Evolutionary conservation across 1,284 basidiomycete genomes (phyloP), one percentile per base, ranked within the genome.

Genomic region (Pseudozyma tsukubaensis): DNA sequence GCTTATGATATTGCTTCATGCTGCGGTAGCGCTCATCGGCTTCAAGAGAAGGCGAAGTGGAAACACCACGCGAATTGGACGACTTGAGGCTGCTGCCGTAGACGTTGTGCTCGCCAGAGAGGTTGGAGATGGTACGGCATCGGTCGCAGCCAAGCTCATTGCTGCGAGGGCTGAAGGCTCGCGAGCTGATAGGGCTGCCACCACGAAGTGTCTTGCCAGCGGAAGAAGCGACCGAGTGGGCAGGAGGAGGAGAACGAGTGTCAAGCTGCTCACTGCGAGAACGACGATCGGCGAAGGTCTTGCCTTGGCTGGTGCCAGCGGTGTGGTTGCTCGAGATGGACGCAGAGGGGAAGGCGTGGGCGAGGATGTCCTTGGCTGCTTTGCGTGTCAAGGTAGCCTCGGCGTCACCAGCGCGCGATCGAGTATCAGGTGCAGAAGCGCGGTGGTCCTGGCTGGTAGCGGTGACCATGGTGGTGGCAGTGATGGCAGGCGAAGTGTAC

Each of bases 401-500:
- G 37, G 24, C 53, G 42, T 66, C 66, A 21, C 36, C 57, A 14
- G 63, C 42, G 13, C 48, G 59, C 16, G 63, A 37, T 34, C 59
- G 61, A 4, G 43, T n/a, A 39, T 59, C 39, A n/a, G 64, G 32
- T 16, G 63, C 39, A 37, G 35, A 10, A 16, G 32, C 55, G 2
- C 56, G 59, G 51, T 65, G 53, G 55, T 59, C 59, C 35, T 54
- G 66, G 48, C 67, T 60, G 39, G 50, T 60, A 34, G 72, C 72
- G 19, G 59, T 75, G 59, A 72, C 71, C 59, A 66, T 68, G 58
- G 64, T 63, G 34, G 73, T 71, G 11, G 78, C 70, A 11, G 76
- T 76, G 54, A 78, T 57, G 51, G 73, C 78, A 24, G 76, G 78
- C 36, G 76, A 78, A 29, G 74, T 74, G 74, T 70, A 79, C 55